These are phyloP conservation scores for Hanseniaspora singularis DNA, from an alignment of 805 yeast species.

Conservation along the genomic window DNA sequence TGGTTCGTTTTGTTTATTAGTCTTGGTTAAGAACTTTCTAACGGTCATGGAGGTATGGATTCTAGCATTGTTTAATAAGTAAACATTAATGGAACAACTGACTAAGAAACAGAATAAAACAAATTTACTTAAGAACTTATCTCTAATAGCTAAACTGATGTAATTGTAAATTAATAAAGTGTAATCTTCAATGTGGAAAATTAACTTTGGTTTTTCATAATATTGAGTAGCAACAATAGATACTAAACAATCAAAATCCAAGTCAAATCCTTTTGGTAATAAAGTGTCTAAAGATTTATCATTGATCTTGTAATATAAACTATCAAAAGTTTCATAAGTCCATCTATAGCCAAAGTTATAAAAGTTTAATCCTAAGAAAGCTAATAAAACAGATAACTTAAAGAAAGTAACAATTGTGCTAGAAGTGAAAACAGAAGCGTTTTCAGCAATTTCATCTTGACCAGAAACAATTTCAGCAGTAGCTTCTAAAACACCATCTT, in stretches of 20 bases:
- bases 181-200: constrained; percentile 52
- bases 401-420: constrained; percentile 39
- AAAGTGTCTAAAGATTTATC: background rate
- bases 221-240: constrained; percentile 47
- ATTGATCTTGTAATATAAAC: constrained; percentile 16
- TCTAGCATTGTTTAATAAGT: constrained; percentile 76
- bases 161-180: constrained; percentile 40
- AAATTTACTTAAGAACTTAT: constrained; percentile 66
- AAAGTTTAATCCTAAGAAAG: constrained; percentile 51
- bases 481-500: constrained; percentile 70
- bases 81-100: constrained; percentile 70
- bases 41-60: constrained; percentile 39
- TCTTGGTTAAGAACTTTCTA: constrained; percentile 24
- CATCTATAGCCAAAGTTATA: constrained; percentile 62
- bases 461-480: constrained; percentile 59
- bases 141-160: constrained; percentile 60
- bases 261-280: background rate
- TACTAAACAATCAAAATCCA: constrained; percentile 38
- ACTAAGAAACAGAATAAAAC: constrained; percentile 59
- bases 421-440: constrained; percentile 24
- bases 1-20: constrained; percentile 19
- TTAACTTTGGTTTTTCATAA: constrained; percentile 45
- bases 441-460: constrained; percentile 21
- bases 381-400: constrained; percentile 48
- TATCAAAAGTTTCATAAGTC: constrained; percentile 41